These are phyloP conservation scores for Ophiobolus disseminans DNA, from an alignment of 2,329 filamentous ascomycete genomes.

Conservation along the genomic window DNA sequence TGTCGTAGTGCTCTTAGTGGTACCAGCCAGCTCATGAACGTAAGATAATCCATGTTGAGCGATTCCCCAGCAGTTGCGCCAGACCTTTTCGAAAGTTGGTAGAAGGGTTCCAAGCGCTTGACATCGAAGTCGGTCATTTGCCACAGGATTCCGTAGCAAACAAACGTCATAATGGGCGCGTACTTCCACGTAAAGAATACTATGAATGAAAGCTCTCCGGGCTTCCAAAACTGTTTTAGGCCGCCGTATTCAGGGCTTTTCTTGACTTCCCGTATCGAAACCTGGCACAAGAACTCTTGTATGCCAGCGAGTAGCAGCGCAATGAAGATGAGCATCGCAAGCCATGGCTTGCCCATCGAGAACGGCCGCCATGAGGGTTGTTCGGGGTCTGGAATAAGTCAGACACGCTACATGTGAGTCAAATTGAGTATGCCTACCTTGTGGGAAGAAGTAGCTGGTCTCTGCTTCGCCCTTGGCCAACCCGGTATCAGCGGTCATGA, in stretches of 20 bases:
- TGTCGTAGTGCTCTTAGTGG: slow-evolving; percentile 68
- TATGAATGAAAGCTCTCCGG: slow-evolving; percentile 36
- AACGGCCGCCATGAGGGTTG: slow-evolving; percentile 51
- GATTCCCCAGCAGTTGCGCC: slow-evolving; percentile 56
- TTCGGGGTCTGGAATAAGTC: slow-evolving; percentile 38
- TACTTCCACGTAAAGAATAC: slow-evolving; percentile 50
- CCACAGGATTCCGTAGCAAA: slow-evolving; percentile 58
- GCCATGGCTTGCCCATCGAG: slow-evolving; percentile 49
- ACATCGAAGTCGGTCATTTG: slow-evolving; percentile 60
- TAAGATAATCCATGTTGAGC: slow-evolving; percentile 77
- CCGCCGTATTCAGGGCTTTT: slow-evolving; percentile 29
- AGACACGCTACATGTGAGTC: neutral
- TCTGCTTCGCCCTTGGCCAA: slow-evolving; percentile 28
- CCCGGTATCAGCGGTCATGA: slow-evolving; percentile 25
- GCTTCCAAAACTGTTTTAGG: slow-evolving; percentile 37
- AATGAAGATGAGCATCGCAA: slow-evolving; percentile 41
- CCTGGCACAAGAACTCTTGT: slow-evolving; percentile 48
- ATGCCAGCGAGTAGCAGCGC: slow-evolving; percentile 44
- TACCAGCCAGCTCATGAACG: slow-evolving; percentile 69
- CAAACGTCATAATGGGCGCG: slow-evolving; percentile 54
- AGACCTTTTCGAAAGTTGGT: slow-evolving; percentile 49
- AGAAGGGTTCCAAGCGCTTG: slow-evolving; percentile 59
- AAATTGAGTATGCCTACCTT: slow-evolving; percentile 19
- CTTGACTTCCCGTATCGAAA: slow-evolving; percentile 34
- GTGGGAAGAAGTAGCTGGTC: slow-evolving; percentile 50